Evolutionary conservation across 345 rosid species (phyloP).

Genomic region (Gynandropsis gynandra): DNA sequence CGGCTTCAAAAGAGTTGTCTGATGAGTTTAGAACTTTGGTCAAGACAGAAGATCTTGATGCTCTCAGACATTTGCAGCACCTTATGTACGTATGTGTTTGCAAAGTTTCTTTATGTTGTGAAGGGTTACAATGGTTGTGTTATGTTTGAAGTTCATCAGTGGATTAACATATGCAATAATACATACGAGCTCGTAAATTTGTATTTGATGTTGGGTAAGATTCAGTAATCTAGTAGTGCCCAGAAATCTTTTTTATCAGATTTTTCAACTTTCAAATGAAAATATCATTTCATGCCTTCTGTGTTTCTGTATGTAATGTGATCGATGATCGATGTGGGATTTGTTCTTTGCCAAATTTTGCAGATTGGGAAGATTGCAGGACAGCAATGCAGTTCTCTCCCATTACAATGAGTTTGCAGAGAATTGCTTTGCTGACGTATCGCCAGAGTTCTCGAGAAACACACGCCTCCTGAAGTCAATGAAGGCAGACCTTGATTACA

Average conservation of each 20-base stretch:
- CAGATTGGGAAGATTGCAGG: constrained; percentile 95
- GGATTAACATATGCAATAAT: too few relatives aligned
- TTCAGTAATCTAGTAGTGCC: too few relatives aligned
- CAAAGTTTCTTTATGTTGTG: background rate
- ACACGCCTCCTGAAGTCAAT: constrained; percentile 63
- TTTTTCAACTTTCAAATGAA: too few relatives aligned
- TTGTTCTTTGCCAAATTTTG: constrained; percentile 5
- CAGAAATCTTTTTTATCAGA: too few relatives aligned
- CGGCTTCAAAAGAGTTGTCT: constrained; percentile 58
- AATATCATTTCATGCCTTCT: background rate
- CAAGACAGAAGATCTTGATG: constrained; percentile 41
- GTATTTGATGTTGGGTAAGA: too few relatives aligned
- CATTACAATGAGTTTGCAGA: constrained; percentile 87
- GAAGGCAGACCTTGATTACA: constrained; percentile 85
- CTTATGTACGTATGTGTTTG: constrained; percentile 44
- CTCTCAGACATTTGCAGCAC: constrained; percentile 66
- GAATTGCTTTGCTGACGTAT: constrained; percentile 69
- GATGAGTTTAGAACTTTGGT: constrained; percentile 73
- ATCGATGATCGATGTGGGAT: constrained; percentile 11
- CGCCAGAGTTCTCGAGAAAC: constrained; percentile 57
- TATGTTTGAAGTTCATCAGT: background rate
- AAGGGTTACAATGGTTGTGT: background rate
- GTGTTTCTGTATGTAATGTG: background rate
- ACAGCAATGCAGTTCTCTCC: constrained; percentile 81
- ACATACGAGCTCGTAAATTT: too few relatives aligned